Evolutionary conservation across 2,329 filamentous ascomycete genomes (phyloP), one percentile per base, ranked within the genome.

Genomic region (Zymoseptoria pseudotritici): DNA sequence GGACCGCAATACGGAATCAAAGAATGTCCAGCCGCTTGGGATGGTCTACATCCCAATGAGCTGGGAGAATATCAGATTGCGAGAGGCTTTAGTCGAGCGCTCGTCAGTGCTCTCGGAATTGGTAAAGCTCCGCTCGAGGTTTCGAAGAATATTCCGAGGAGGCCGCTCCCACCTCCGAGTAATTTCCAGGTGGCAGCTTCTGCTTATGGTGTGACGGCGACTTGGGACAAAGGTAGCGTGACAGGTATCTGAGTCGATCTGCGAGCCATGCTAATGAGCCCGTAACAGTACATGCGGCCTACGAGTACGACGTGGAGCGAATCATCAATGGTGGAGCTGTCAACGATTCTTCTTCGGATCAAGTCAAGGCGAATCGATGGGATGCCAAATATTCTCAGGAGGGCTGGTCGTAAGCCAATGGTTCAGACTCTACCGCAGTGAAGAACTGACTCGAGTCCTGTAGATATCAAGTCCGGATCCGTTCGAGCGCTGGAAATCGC

Each of bases 1-100:
- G 50, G 50, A 24, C 50, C 50, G 22, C 20, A 52, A 19, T 52
- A 52, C 22, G 36, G 36, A n/a, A 19, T 1, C 19, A 24, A 52
- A 24, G 22, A 13, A 21, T 52, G 50, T 24, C 50, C 50, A 66
- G 1, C 67, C 0, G 69, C 71, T 7, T 74, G 75, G 58, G 76
- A 78, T 63, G 76, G 76, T 11, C 64, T 78, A 13, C 76, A 79
- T 56, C 76, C 76, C 1, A 75, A 73, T 51, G 68, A 69, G 4
- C 62, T 72, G 2, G 76, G 75, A n/a, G 76, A 79, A 56, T 76
- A 67, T 60, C 67, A 77, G 57, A 74, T 78, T 55, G 75, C 76
- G 3, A 63, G 70, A 50, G 75, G 75, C 11, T 78, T 78, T 63
- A 67, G 70, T 3, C 56, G 62, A 10, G 67, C 69, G 3, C 68